Base-by-base conservation (phyloP, 1,284 basidiomycete species). In the Kwoniella shivajii region DNA sequence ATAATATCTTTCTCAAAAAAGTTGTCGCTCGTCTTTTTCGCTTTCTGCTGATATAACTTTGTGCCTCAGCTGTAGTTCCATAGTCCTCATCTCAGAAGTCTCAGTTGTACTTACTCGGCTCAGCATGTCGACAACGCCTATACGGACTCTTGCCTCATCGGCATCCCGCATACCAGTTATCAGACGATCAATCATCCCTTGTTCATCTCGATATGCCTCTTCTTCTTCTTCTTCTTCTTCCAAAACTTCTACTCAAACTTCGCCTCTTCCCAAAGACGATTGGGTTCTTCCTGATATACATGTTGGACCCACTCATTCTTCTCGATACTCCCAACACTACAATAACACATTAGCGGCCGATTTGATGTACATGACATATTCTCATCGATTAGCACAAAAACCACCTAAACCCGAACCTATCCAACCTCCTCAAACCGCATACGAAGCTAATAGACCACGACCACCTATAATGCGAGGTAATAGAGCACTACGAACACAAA, bases 351-450 rank as follows among this genome's bases (percentile, higher is more conserved):
- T 99, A 56, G 84, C 86, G 22, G 87, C 92, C 68, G 85, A 97
- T 79, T 81, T 96, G 65, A 85, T 99, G 82, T 99, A 99, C 84
- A 89, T 98, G 85, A 90, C 89, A 48, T 97, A 96, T 81, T 82
- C 86, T 57, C 92, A 95, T 77, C 72, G 84, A 84, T 43, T 67
- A 57, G 53, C 73, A 53, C 55, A 69, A 27, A 44, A 52, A 36
- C 61, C 65, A 55, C 61, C 59, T 18, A 54, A 60, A 37, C 50
- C 57, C 18, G 60, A 65, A 48, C 61, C 64, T 47, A 34, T 65
- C 42, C 37, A 68, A 66, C 61, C 74, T 49, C 55, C 63, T n/a
- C 49, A 63, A 43, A 75, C 72, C 10, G 69, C 73, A 0, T 80
- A 79, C 65, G 75, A 78, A 56, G 58, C 71, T 34, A 79, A 80